Evolutionary conservation across 1,284 basidiomycete genomes (phyloP), one percentile per base, ranked within the genome.

Genomic region (Boletus sp.): DNA sequence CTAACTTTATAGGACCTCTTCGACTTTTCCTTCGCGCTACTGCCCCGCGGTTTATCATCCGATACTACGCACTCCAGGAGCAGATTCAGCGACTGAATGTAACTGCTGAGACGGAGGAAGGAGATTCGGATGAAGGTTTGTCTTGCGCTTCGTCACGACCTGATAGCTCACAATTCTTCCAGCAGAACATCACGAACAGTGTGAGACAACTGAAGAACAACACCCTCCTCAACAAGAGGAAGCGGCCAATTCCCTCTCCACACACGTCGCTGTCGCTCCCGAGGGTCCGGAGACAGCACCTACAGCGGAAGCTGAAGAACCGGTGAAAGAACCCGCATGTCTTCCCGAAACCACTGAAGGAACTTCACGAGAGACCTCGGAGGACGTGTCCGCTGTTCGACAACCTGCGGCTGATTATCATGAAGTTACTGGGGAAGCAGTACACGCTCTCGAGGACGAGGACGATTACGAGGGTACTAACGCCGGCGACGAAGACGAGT

Each of bases 31-130:
- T 89, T 40, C 76, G 73, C 47, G 63, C 72, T 2, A 59, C 66
- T 36, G 53, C 67, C 1, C 80, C 84, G 30, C 76, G 87, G 43
- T 89, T 89, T 54, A 82, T 86, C 40, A 66, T 72, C 26, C 81
- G 81, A 32, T 89, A 83, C 62, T 81, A 80, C 49, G 60, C 71
- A 39, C 70, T 88, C 34, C 80, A 82, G 58, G 78, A 80, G 32
- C 76, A 81, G 57, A 69, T 84, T 37, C 65, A 71, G 17, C 72
- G 75, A 29, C 60, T 78, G 25, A 68, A 73, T 36, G 38, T 76
- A 6, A 59, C 62, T 25, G 61, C 50, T 13, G 59, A 55, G 33
- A 25, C 47, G 4, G 53, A 23, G 2, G 59, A 57, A 27, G 48
- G 39, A 46, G 55, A 55, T 43, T 50, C 52, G 8, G 41, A 51